Evolutionary conservation across 352 stramenopile species (phyloP), one percentile per base, ranked within the genome.

Genomic region (Globisporangium emineosum): DNA sequence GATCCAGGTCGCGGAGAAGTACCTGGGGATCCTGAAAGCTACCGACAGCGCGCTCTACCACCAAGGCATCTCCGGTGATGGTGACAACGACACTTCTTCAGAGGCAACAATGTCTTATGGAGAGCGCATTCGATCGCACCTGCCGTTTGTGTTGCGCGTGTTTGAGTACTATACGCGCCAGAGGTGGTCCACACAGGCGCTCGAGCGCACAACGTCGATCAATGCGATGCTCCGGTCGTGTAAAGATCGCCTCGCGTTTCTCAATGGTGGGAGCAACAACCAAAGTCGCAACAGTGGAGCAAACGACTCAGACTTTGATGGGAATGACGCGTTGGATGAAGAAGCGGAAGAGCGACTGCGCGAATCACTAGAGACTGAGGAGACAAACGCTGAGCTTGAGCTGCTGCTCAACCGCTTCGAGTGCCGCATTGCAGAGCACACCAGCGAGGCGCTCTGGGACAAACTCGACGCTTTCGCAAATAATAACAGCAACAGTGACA

Each of bases 351-450:
- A 60, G 5, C 62, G 65, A 25, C 13, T 70, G 5, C 64, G 57
- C 1, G 30, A 12, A 12, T 49, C 67, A 2, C 19, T 71, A 0
- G 15, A 30, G 5, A n/a, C 58, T 8, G 54, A 67, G 27, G 23
- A 67, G 1, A 21, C 40, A 0, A 43, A 47, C 13, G 45, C 29
- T 4, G 67, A 80, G 23, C 42, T 78, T 0, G 35, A 50, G 25
- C 49, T 72, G 29, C 68, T 80, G 3, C 23, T 76, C 0, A 80
- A 80, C 62, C 65, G 70, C 10, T 80, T 75, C 52, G 73, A 80
- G 40, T 74, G 70, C n/a, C 67, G 73, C 0, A 57, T 57, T 4
- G 70, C 73, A 12, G 73, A 80, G 30, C 67, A 65, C 42, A 74
- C 65, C 7, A 69, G 63, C 0, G 70, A 78, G 15, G 56, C 33